phyloP scores from a whole-genome alignment of 2,329 filamentous ascomycete genomes.

The Metarhizium brunneum region DNA sequence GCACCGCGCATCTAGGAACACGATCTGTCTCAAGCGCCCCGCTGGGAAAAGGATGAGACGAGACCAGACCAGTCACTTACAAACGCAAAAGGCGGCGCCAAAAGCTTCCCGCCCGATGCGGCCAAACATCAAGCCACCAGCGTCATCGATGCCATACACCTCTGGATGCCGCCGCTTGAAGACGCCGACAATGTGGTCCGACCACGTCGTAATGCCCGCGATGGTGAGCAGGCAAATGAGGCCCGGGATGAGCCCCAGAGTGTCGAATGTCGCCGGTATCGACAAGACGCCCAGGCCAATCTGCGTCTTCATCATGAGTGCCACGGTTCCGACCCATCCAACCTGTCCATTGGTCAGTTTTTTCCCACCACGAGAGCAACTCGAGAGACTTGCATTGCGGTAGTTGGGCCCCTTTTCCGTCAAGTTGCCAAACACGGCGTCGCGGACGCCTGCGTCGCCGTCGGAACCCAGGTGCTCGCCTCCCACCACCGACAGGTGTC shows the following conservation, averaged over 20 bases:
- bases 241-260: conserved; percentile 36
- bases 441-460: conserved; percentile 7
- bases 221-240: conserved; percentile 31
- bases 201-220: conserved; percentile 37
- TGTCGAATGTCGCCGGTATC: conserved; percentile 35
- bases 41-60: not conserved
- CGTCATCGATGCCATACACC: conserved; percentile 46
- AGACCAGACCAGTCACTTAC: conserved; percentile 10
- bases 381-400: conserved; percentile 14
- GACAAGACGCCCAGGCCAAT: conserved; percentile 38
- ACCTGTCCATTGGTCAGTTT: conserved; percentile 17
- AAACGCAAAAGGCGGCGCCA: conserved; percentile 24
- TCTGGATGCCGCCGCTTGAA: conserved; percentile 42
- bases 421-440: conserved; percentile 22
- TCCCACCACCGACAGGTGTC: not conserved
- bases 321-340: conserved; percentile 32
- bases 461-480: not conserved
- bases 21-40: too few relatives aligned
- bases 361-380: not conserved
- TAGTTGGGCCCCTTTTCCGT: conserved; percentile 21
- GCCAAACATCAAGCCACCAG: conserved; percentile 39
- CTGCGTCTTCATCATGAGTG: conserved; percentile 37
- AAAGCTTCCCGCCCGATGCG: conserved; percentile 33
- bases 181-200: conserved; percentile 34
- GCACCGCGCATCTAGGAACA: not conserved